phyloP scores from a whole-genome alignment of 495 filamentous ascomycete species.

The Penicillium desertorum region DNA sequence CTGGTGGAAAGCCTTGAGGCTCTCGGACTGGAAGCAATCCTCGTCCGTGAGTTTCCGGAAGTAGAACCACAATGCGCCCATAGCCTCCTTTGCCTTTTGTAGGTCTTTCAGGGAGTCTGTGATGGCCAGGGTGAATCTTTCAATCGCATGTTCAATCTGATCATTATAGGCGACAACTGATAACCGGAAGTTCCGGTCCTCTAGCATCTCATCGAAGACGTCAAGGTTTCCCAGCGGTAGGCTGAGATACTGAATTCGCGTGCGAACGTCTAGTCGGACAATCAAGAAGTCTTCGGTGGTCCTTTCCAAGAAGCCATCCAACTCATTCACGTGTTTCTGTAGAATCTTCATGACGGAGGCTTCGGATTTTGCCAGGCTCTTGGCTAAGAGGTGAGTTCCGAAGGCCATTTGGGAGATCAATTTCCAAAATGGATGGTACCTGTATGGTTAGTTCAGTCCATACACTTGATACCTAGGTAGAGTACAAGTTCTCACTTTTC shows the following conservation, averaged over 20 bases:
- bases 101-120: constrained; percentile 76
- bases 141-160: constrained; percentile 85
- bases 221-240: constrained; percentile 78
- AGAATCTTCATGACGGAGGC: constrained; percentile 84
- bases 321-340: constrained; percentile 87
- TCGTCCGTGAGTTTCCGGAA: constrained; percentile 60
- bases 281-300: constrained; percentile 82
- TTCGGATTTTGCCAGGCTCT: constrained; percentile 83
- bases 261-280: constrained; percentile 72
- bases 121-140: constrained; percentile 70
- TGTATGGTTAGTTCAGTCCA: constrained; percentile 12
- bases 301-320: constrained; percentile 84
- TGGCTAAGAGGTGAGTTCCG: constrained; percentile 84
- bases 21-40: constrained; percentile 45
- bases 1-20: constrained; percentile 63
- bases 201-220: constrained; percentile 88
- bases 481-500: constrained; percentile 44
- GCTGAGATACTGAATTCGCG: constrained; percentile 72
- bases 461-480: no score
- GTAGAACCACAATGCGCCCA: constrained; percentile 74
- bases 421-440: constrained; percentile 85
- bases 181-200: constrained; percentile 75
- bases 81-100: constrained; percentile 71
- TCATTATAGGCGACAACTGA: constrained; percentile 85
- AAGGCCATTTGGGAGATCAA: constrained; percentile 90